Evolutionary conservation across 192 early-diverging fungal species (phyloP).

Genomic region (Linderina pennispora): DNA sequence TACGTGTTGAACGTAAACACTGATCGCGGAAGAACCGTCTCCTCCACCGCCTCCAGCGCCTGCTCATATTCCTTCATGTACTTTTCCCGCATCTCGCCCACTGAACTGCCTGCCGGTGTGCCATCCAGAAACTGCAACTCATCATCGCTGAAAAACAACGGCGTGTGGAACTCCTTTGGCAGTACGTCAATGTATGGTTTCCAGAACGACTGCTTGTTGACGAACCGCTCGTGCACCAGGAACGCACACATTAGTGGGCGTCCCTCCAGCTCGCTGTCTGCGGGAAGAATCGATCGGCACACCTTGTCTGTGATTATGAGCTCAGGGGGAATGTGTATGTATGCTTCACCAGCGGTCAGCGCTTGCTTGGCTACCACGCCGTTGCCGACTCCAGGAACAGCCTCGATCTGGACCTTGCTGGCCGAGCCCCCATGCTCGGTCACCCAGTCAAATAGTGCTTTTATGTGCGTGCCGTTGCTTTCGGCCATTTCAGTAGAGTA

Average conservation of each 20-base stretch:
- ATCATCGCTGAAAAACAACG: conserved; percentile 44
- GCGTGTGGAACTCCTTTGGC: conserved; percentile 49
- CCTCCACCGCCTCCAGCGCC: conserved; percentile 19
- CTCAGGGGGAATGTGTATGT: conserved; percentile 49
- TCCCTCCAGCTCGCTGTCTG: conserved; percentile 11
- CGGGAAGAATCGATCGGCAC: conserved; percentile 24
- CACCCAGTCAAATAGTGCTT: too few species aligned
- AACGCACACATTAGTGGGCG: conserved; percentile 49
- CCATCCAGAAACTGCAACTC: conserved; percentile 46
- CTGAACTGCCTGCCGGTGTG: conserved; percentile 50
- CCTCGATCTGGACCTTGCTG: conserved; percentile 26
- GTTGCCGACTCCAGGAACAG: conserved; percentile 27
- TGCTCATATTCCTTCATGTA: conserved; percentile 28
- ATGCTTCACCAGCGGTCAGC: conserved; percentile 38
- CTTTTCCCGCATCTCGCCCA: conserved; percentile 30
- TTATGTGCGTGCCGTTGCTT: too few species aligned
- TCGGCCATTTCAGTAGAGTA: too few species aligned
- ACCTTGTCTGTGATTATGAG: conserved; percentile 46
- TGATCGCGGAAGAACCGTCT: conserved; percentile 3
- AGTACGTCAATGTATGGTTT: conserved; percentile 57
- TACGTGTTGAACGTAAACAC: conserved; percentile 48
- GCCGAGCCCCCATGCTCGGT: too few species aligned
- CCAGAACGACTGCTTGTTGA: conserved; percentile 45
- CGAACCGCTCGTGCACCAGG: conserved; percentile 45
- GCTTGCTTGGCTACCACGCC: conserved; percentile 44